Conservation (phyloP, 2,329 filamentous ascomycete genomes). For the Thielaviopsis populi region DNA sequence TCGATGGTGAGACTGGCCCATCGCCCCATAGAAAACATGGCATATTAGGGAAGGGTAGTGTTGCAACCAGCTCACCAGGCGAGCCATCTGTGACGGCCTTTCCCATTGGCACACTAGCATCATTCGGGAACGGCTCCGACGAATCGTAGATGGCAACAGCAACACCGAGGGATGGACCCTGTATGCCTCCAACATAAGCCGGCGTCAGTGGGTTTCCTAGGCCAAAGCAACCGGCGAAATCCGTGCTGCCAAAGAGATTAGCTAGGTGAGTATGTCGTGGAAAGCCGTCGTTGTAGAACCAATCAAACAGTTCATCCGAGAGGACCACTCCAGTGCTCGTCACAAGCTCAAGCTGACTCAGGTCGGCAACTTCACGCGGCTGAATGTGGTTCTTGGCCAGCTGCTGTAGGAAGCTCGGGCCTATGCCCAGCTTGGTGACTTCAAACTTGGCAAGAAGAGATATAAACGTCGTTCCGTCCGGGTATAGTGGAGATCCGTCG, state of each 20-base stretch:
- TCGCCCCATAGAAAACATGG: constrained; percentile 53
- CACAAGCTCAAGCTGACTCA: constrained; percentile 46
- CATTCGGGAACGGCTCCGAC: constrained; percentile 25
- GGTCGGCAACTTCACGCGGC: constrained; percentile 46
- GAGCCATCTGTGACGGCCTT: constrained; percentile 39
- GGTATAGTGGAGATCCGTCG: constrained; percentile 67
- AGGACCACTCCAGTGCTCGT: constrained; percentile 71
- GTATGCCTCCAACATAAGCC: constrained; percentile 36
- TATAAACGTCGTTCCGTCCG: constrained; percentile 48
- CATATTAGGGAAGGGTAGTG: constrained; percentile 58
- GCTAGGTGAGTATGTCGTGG: constrained; percentile 48
- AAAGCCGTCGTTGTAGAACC: constrained; percentile 61
- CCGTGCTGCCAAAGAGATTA: constrained; percentile 66
- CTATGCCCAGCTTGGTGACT: constrained; percentile 60
- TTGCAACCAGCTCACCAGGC: constrained; percentile 61
- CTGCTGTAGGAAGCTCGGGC: constrained; percentile 63
- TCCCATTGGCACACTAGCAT: constrained; percentile 26
- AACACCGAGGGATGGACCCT: constrained; percentile 35
- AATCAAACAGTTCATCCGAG: constrained; percentile 61
- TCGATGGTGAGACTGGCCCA: constrained; percentile 22
- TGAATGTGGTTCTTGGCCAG: constrained; percentile 47
- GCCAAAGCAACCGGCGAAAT: constrained; percentile 51
- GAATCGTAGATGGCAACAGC: constrained; percentile 47
- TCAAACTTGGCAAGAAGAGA: constrained; percentile 45
- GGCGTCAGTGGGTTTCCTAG: constrained; percentile 54